Evolutionary conservation across 1,284 basidiomycete genomes (phyloP), one percentile per base, ranked within the genome.

Genomic region (Irpex rosettiformis): DNA sequence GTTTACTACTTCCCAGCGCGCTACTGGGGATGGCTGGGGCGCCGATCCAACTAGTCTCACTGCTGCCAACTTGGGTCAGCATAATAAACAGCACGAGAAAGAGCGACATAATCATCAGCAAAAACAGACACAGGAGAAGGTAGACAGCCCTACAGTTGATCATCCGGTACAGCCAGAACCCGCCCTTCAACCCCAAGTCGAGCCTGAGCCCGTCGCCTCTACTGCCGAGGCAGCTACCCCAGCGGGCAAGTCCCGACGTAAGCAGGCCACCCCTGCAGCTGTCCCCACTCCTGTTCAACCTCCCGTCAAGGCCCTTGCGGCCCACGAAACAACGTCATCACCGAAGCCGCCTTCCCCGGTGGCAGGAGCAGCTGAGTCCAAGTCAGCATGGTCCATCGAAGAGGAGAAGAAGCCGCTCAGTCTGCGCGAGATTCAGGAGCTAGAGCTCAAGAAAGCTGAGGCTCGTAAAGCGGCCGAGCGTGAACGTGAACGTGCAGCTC

Each of bases 391-490:
- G n/a, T 69, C 76, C 48, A 62, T 71, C 42, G 88, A 90, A 37
- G 88, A 89, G 10, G 70, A 82, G 69, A 85, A 83, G 70, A 69
- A 75, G 28, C 75, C 86, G n/a, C 77, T 86, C 27, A 92, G 91
- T 64, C 77, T 99, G 54, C 88, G 95, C 58, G 94, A 98, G 66
- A 99, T 99, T 59, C 97, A 99, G 72, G 94, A 97, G 66, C 88
- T 89, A 1, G 97, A 99, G 74, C 86, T 85, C 13, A 93, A 86
- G 73, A 88, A 88, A 67, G 80, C 84, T 1, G 94, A 94, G 65
- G 83, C 82, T 29, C 86, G 89, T 64, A 89, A 86, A 65, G 83
- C 80, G 27, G 82, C 79, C 28, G 85, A 89, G 66, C 83, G 74
- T 68, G 84, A 86, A 56, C 84, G 74, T 68, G 84, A 86, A 56